Evolutionary conservation across 768 basidiomycete genomes (phyloP).

Genomic region (Royoungia palumana): DNA sequence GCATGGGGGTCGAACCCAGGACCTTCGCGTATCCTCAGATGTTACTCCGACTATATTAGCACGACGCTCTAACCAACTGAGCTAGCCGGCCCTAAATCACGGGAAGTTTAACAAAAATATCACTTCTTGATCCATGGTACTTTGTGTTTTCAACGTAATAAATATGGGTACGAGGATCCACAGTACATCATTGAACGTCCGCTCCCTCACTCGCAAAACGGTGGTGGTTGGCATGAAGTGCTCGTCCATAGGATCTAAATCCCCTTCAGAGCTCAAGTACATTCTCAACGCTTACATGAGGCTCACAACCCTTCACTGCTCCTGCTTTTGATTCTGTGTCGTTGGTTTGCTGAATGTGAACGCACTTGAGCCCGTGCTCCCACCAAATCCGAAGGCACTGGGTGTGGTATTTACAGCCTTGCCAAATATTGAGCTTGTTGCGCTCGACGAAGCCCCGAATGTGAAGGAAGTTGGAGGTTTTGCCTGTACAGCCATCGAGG

Average conservation of each 20-base stretch:
- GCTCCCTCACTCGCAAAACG: neutral
- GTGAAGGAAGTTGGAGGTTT: slow-evolving; percentile 28
- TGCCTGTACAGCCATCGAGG: slow-evolving; percentile 16
- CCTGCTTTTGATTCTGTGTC: slow-evolving; percentile 32
- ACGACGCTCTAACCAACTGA: slow-evolving; percentile 34
- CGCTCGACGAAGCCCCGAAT: slow-evolving; percentile 15
- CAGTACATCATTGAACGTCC: slow-evolving; percentile 11
- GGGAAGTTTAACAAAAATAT: no score
- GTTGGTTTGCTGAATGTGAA: slow-evolving; percentile 27
- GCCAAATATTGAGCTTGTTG: slow-evolving; percentile 8
- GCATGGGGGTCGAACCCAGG: slow-evolving; percentile 42
- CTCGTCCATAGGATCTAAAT: neutral
- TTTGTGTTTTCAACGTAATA: neutral
- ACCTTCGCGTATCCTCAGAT: slow-evolving; percentile 29
- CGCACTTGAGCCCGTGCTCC: slow-evolving; percentile 8
- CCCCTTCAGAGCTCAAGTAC: neutral
- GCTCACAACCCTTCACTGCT: slow-evolving; percentile 22
- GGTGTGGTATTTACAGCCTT: slow-evolving; percentile 21
- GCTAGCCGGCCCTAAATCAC: slow-evolving; percentile 26
- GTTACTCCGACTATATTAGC: slow-evolving; percentile 22
- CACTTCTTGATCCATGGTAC: neutral
- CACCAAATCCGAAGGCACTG: slow-evolving; percentile 34
- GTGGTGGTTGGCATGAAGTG: neutral
- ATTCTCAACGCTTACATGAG: neutral
- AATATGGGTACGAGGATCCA: no score